Percentiles rank a stretch among this genome's conserved stretches.
Evolutionary conservation across 2,329 filamentous ascomycete species (phyloP).

Genomic region (Aspergillus eucalypticola): DNA sequence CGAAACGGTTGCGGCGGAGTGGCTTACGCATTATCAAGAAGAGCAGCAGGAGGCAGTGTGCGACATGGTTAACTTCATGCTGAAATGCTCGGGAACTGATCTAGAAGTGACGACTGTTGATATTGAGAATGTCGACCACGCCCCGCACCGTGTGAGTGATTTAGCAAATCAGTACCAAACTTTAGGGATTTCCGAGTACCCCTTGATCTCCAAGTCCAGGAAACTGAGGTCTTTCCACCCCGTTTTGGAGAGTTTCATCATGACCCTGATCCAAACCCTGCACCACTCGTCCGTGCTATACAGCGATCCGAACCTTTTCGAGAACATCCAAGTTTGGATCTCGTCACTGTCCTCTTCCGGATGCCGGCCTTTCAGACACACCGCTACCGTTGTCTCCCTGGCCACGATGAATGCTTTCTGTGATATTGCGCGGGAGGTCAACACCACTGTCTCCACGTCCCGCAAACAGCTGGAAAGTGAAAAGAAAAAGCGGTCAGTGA

Average conservation of each 20-base stretch:
- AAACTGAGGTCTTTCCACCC: conserved; percentile 75
- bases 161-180: conserved; percentile 86
- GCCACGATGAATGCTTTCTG: conserved; percentile 78
- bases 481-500: conserved; percentile 68
- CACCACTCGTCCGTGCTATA: conserved; percentile 83
- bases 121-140: conserved; percentile 86
- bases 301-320: conserved; percentile 72
- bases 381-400: conserved; percentile 80
- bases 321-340: conserved; percentile 88
- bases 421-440: conserved; percentile 68
- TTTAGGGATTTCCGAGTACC: conserved; percentile 85
- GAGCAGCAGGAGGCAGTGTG: conserved; percentile 57
- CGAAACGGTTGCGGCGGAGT: conserved; percentile 59
- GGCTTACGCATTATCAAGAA: conserved; percentile 58
- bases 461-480: conserved; percentile 79
- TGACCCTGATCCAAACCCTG: conserved; percentile 71
- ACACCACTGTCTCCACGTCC: conserved; percentile 70
- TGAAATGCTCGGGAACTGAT: conserved; percentile 75
- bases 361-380: conserved; percentile 89
- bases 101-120: conserved; percentile 77
- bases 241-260: conserved; percentile 75
- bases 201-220: conserved; percentile 79
- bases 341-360: conserved; percentile 85
- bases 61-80: conserved; percentile 63
- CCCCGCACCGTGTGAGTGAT: conserved; percentile 73